These are phyloP conservation scores for Tolypocladium tropicale DNA, from an alignment of 2,329 filamentous ascomycete genomes.

Conservation along the genomic window DNA sequence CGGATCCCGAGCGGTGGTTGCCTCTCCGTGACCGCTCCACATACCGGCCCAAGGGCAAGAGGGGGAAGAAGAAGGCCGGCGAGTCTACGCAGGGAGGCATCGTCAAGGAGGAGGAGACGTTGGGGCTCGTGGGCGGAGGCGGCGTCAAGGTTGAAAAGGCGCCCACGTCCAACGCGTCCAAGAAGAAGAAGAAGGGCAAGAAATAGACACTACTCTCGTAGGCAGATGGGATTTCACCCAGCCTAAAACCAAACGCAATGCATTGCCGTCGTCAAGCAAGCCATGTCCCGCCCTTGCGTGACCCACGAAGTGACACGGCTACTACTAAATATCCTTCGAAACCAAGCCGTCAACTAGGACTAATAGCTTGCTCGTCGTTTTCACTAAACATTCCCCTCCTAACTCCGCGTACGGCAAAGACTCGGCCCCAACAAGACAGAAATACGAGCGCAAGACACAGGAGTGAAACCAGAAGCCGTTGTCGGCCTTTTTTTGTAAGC, in stretches of 20 bases:
- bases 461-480: not conserved
- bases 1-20: constrained; percentile 88
- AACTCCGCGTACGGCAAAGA: not conserved
- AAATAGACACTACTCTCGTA: constrained; percentile 35
- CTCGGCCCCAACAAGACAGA: not conserved
- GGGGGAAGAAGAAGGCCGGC: constrained; percentile 73
- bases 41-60: constrained; percentile 84
- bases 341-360: not conserved
- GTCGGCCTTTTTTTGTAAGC: not conserved
- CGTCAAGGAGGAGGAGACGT: constrained; percentile 61
- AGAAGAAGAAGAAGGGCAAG: constrained; percentile 44
- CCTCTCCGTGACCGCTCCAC: constrained; percentile 80
- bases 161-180: constrained; percentile 25
- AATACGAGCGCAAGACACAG: not conserved
- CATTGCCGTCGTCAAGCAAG: not conserved
- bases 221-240: not conserved
- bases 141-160: constrained; percentile 57
- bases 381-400: too few relatives aligned
- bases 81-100: constrained; percentile 79
- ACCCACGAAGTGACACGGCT: not conserved
- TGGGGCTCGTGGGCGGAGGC: constrained; percentile 53
- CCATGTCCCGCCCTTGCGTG: not conserved
- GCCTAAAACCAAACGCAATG: not conserved
- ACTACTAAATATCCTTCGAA: too few relatives aligned
- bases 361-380: too few relatives aligned